Base-by-base conservation (phyloP, 164 flowering plant genomes). In the Chimonanthus praecox region DNA sequence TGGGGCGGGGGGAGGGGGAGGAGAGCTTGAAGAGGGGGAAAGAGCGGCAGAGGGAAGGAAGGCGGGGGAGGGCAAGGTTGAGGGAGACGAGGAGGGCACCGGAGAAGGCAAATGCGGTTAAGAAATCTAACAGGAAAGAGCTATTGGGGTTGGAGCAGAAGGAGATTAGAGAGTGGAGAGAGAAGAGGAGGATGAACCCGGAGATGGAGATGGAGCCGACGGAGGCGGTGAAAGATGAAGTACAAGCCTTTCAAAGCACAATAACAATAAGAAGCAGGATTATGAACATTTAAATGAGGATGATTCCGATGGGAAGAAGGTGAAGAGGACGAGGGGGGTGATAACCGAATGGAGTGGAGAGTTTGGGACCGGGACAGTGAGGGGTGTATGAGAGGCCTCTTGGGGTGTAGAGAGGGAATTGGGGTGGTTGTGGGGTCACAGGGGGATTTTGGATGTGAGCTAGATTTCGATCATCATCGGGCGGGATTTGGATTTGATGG, bases 101-200 rank as follows among this genome's bases (percentile, higher is more conserved):
- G 0, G 84, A 83, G 74, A 90, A 86, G 10, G 87, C 83, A 13
- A 90, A 62, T 33, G 83, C 80, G 7, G 79, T 83, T n/a, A 91
- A 69, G 63, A 90, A 82, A 68, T 80, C 82, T 6, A 87, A 67
- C 5, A 85, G 2, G 66, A 83, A 78, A 4, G 85, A 82, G 11
- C 85, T 76, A 50, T 66, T 75, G 48, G 85, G 84, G 62, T 79
- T 84, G 11, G 85, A 81, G 0, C 80, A 62, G 71, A 87, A 73
- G 74, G 85, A 84, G 83, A 86, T 89, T 49, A 89, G 62, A 49
- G 85, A 78, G 16, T 89, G 91, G 4, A 91, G 64, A 33, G 81
- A 79, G 6, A 89, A 47, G 60, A 88, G 76, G 21, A 87, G 67
- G 2, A 87, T 73, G 6, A 85, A 70, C 2, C n/a, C 84, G 83